Base-by-base conservation (phyloP, 1,284 basidiomycete species). In the Apiotrichum veenhuisii region DNA sequence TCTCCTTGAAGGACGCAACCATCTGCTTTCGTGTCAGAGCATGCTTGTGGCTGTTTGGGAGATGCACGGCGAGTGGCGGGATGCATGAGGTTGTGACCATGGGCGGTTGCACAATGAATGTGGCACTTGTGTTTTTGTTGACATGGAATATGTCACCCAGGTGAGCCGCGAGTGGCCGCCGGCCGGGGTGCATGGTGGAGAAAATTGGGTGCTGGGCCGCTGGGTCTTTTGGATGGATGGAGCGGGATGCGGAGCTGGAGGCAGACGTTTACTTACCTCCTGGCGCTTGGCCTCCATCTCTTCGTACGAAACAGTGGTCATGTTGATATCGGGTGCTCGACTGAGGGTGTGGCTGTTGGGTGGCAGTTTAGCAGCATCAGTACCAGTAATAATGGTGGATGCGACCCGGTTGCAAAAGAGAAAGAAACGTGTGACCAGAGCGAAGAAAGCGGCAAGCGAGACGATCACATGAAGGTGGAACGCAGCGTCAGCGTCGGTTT, bases 221-320 rank as follows among this genome's bases (percentile, higher is more conserved):
- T 23, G n/a, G n/a, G n/a, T n/a, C n/a, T 8, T 22, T 20, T 22
- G n/a, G 27, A 23, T 8, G 46, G 5, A 18, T 10, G 37, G 36
- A 10, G 12, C 0, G 36, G 20, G 33, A 4, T 42, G 33, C 42
- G 36, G 20, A 38, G 3, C 8, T 14, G n/a, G n/a, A n/a, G n/a
- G n/a, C n/a, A n/a, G n/a, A n/a, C n/a, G n/a, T 23, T 9, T n/a
- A 68, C 73, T 61, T 51, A 77, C 75, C 60, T 71, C 68, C 47
- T 69, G 66, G 51, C 75, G 67, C 66, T 74, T 75, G 50, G 61
- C 63, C 63, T 77, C 75, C 70, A 77, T 75, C 58, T 77, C 75
- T 52, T 73, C 70, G 55, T 61, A 71, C 5, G 71, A 64, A 37
- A 58, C 58, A n/a, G 5, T 30, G 12, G 65, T 61, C 67, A 69